Evolutionary conservation across 306 rosid species (phyloP).

Genomic region (Psophocarpus tetragonolobus): DNA sequence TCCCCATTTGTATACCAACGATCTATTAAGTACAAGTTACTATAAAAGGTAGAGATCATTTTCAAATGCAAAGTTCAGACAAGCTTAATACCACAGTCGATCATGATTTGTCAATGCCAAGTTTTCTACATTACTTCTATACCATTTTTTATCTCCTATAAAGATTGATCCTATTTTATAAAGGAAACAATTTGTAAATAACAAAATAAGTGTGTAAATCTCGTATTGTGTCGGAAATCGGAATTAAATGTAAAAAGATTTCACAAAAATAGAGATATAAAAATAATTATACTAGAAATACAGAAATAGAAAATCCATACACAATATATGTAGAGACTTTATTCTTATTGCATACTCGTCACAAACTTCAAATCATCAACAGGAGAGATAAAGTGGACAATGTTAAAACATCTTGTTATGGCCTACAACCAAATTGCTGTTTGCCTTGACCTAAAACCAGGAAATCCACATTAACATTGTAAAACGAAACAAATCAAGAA

Average conservation of each 20-base stretch:
- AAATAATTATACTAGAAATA: neutral
- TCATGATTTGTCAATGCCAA: neutral
- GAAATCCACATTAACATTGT: too few species aligned
- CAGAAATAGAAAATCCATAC: too few species aligned
- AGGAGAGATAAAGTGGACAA: too few species aligned
- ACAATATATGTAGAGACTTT: too few species aligned
- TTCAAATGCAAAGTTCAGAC: neutral
- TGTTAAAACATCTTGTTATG: too few species aligned
- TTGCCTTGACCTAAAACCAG: too few species aligned
- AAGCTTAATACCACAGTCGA: neutral
- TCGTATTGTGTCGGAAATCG: neutral
- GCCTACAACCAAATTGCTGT: too few species aligned
- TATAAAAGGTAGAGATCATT: conserved; percentile 10
- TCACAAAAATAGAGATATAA: neutral
- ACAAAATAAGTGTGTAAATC: neutral
- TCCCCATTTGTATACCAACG: neutral
- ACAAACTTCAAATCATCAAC: too few species aligned
- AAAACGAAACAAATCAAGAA: too few species aligned
- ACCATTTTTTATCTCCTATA: too few species aligned
- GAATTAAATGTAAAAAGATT: neutral
- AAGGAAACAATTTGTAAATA: neutral
- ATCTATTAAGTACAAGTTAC: neutral
- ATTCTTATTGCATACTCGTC: too few species aligned
- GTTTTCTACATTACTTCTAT: neutral
- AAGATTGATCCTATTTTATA: neutral